Evolutionary conservation across 2,329 filamentous ascomycete species (phyloP), one percentile per base, ranked within the genome.

Genomic region (Lecanicillium sp.): DNA sequence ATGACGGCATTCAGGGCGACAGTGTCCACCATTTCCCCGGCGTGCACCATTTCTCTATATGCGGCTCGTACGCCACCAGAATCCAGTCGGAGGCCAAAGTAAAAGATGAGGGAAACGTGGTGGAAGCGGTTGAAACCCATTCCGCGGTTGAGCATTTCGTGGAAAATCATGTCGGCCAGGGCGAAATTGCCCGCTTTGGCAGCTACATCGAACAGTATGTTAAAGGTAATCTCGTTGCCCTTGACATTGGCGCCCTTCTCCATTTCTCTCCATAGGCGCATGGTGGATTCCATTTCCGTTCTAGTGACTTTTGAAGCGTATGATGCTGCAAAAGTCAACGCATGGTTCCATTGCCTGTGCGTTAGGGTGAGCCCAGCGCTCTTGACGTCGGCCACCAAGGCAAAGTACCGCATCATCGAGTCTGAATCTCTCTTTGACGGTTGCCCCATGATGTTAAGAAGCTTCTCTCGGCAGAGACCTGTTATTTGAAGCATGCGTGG

Each of bases 181-280:
- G 70, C 68, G 48, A 84, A 94, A 53, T 94, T 92, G 29, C 85
- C 84, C 0, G 86, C 79, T 58, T 92, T 94, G 48, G 86, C 77
- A 1, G 92, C 87, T 9, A 87, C 75, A 53, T 95, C 85, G 50
- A 95, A 95, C 11, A 98, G 71, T 33, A 95, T 83, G 54, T 92
- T 95, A 60, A 98, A 94, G 0, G 90, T 94, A n/a, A 88, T 81
- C 35, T 78, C 71, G 49, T 83, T 84, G 27, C 75, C 80, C 48
- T 65, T 63, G 12, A 87, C 58, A 1, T 75, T 72, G 2, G 80
- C 79, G 4, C 77, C 64, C 33, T 75, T 70, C 59, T 98, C 92
- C 88, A 96, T 96, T 51, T 92, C 80, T 47, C 76, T 79, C 89
- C 90, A 98, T 17, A 94, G 61, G 34, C 78, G 73, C 33, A 98